Evolutionary conservation across 140 eudicot species (phyloP), one percentile per base, ranked within the genome.

Genomic region (Senecio squalidus): DNA sequence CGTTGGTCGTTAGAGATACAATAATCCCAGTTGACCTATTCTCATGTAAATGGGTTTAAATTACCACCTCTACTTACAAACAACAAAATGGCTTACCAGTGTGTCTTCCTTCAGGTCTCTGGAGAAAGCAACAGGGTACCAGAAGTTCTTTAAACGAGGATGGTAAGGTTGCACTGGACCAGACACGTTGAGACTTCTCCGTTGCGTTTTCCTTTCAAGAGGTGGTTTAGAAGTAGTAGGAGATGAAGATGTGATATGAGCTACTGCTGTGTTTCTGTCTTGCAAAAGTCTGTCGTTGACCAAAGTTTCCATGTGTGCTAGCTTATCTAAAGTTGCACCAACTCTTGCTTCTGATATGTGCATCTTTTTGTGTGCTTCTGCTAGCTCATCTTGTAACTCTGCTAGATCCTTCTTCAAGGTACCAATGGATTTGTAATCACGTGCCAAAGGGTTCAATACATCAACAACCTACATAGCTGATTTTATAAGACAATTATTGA

Each of bases 71-170:
- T n/a, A n/a, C n/a, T n/a, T n/a, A n/a, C n/a, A n/a, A 26, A 64
- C 27, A 23, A 54, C 4, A 17, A 11, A 55, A 62, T 4, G 38
- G 27, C 77, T 72, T 71, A 87, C 98, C 98, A 92, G 54, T 30
- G 96, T 93, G 68, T 88, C 96, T 53, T 88, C 90, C 79, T 88
- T 93, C 3, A 93, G 71, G 74, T 88, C 96, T 15, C 76, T 66
- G 28, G 99, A 72, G 72, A 93, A 93, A 36, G 96, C 99, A 55
- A 93, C 84, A 15, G 99, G 99, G 68, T 93, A 93, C 99, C 99
- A 93, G 34, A 87, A 93, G 73, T 93, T 88, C 64, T 80, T 88
- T 62, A 93, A 68, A 44, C 62, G 78, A 15, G 79, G 75, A 74
- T 78, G 74, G 72, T 88, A 93, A 58, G 86, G 74, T 60, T 71